Evolutionary conservation across 2,329 filamentous ascomycete genomes (phyloP), one percentile per base, ranked within the genome.

Genomic region (Xylariomycetidae sp.): DNA sequence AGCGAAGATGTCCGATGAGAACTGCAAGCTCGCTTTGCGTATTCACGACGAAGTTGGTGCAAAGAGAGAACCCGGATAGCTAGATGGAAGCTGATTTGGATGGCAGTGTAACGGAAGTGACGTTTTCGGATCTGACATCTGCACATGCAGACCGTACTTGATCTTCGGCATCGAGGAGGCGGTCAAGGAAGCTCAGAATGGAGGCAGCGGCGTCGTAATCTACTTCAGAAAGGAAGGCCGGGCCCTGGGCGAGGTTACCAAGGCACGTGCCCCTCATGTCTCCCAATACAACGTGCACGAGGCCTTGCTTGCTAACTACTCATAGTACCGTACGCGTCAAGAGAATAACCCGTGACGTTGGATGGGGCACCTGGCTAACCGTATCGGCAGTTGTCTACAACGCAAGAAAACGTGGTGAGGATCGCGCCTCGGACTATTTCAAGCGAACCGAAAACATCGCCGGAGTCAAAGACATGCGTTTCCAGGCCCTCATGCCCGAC

Each of bases 181-280:
- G 10, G 90, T 98, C 48, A 95, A 93, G 54, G 88, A 96, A 63
- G 92, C 92, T 9, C 92, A 96, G 58, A 87, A 84, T 36, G 90
- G 90, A 33, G 90, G 90, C 29, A 90, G 83, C 49, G 90, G 90
- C 36, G 87, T 95, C 15, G 92, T 96, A 34, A 95, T 96, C 57
- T 98, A 98, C 60, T 98, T 96, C 76, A 80, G 92, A 48, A 98
- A 98, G 60, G 92, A 98, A 67, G 92, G 92, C 19, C 77, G 92
- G 47, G 92, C 90, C 23, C 68, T 96, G 6, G 92, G 92, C 33
- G 92, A 98, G 60, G 92, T 98, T 19, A 94, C 88, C 34, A 95
- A 95, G 57, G 88, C 94, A 53, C 58, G 22, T 20, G 25, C 25
- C 19, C 30, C 20, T 19, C 8, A 13, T 18, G 18, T 23, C 16